Base-by-base conservation (phyloP, 2,329 filamentous ascomycete genomes). In the Lachnellula suecica region DNA sequence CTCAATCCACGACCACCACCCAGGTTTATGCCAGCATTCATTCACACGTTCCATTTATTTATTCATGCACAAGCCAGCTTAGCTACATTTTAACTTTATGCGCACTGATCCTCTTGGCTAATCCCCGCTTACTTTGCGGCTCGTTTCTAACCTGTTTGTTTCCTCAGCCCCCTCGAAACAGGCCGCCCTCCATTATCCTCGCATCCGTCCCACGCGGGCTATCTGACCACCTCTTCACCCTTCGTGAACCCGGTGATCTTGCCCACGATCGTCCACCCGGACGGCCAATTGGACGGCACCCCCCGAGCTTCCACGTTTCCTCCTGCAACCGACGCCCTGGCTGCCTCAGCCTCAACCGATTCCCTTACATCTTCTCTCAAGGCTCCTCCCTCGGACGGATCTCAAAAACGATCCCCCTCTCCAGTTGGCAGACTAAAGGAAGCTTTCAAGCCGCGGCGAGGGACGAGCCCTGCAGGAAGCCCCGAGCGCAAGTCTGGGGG, bases 391-490 rank as follows among this genome's bases (percentile, higher is more conserved):
- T 65, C 64, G 59, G 72, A 70, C 61, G 72, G 73, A 54, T 66
- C 71, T 42, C 72, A 73, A 56, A 79, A 79, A 60, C 81, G 87
- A 54, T 83, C 83, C 22, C 77, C 81, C 19, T 92, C 90, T 9
- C 87, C 88, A 10, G 83, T 81, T 47, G 82, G 84, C 64, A 89
- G 85, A 64, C 74, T 93, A 56, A 87, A 82, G 68, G 84, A 86
- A 65, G 87, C 86, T 11, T 90, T 94, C 63, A 81, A 74, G 53
- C 74, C 77, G 20, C 57, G 56, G 38, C 59, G 59, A 35, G 71
- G 63, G 56, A 64, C 69, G 24, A 76, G 72, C 52, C 66, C 73
- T 23, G 75, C 72, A 56, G 71, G 72, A 52, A 79, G 74, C 59
- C 74, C 74, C 27, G 76, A 79, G 53, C 65, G 70, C 20, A 63